Base-by-base conservation (phyloP, 768 basidiomycete species). In the Tremella yokohamensis region DNA sequence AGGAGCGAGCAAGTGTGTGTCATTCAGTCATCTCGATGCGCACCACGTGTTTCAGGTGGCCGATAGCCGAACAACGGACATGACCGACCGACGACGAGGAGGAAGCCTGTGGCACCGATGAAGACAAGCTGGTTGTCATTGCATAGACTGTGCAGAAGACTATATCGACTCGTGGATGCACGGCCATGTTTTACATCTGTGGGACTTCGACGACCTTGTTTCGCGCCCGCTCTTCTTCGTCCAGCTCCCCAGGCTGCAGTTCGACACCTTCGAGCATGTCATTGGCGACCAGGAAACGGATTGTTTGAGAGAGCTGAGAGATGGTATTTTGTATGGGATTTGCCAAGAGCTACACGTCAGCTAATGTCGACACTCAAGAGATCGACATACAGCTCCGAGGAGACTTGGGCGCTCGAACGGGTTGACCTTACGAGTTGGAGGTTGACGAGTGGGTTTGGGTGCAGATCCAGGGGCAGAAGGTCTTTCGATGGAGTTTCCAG, bases 231-330 rank as follows among this genome's bases (percentile, higher is more conserved):
- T 66, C 66, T 40, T 60, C 39, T 38, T 69, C 73, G 45, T 83
- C 79, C 2, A 86, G 86, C 73, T 90, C 84, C 0, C 93, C 93
- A 15, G 88, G 87, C 45, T 80, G 82, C 24, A 87, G 75, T 75
- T 96, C 93, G 1, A 94, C 89, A 26, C 83, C 83, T 45, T 81
- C 79, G 37, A 97, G 78, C 77, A 93, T 90, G 69, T 91, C 85
- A 63, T 97, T 96, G 60, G 88, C 87, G 0, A 89, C 90, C 16
- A 94, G 76, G 76, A 96, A 97, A 26, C 83, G 84, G 62, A 96
- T 89, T 3, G 89, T 90, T 74, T 97, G 93, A 0, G 91, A 91
- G 3, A 97, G 81, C 75, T 92, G 92, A 1, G 90, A 93, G 3
- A 92, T 82, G 0, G 92, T 93, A 63, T 88, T 81, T 25, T 87